These are phyloP conservation scores for Penicillium occitanis DNA, from an alignment of 2,329 filamentous ascomycete genomes.

Conservation along the genomic window DNA sequence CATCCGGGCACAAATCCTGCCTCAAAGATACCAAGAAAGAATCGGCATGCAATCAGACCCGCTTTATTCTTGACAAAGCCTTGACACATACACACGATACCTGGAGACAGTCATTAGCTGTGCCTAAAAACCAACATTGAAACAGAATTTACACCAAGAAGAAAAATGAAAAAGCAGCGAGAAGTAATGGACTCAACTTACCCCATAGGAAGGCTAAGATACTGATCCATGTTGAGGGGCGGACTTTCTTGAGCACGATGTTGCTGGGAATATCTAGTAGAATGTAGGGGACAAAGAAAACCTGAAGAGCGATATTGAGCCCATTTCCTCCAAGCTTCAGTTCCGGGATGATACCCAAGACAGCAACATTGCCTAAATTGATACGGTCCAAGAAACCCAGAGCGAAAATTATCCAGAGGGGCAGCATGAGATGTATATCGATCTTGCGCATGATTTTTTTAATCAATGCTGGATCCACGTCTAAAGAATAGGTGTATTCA, in stretches of 20 bases:
- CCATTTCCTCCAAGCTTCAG: slow-evolving; percentile 28
- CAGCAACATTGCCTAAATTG: slow-evolving; percentile 27
- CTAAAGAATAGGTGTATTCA: background rate
- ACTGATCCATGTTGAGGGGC: slow-evolving; percentile 28
- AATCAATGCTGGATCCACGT: background rate
- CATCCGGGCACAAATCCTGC: slow-evolving; percentile 42
- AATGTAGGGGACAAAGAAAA: slow-evolving; percentile 34
- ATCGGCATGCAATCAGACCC: slow-evolving; percentile 33
- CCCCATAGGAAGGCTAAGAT: slow-evolving; percentile 28
- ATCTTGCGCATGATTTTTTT: slow-evolving; percentile 24
- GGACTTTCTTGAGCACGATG: slow-evolving; percentile 29
- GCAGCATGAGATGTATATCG: slow-evolving; percentile 27
- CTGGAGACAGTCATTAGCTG: background rate
- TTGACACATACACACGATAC: slow-evolving; percentile 26
- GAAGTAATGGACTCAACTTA: slow-evolving; percentile 11
- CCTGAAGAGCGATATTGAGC: slow-evolving; percentile 40
- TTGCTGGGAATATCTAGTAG: slow-evolving; percentile 28
- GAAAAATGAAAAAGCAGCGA: background rate
- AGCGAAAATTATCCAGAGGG: slow-evolving; percentile 26
- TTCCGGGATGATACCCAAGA: slow-evolving; percentile 27
- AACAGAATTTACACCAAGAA: background rate
- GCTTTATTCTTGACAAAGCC: slow-evolving; percentile 34
- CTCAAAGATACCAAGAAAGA: slow-evolving; percentile 35
- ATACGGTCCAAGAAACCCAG: slow-evolving; percentile 24
- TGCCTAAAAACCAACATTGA: background rate